phyloP scores from a whole-genome alignment of 106 monocot species.

The Acorus gramineus region DNA sequence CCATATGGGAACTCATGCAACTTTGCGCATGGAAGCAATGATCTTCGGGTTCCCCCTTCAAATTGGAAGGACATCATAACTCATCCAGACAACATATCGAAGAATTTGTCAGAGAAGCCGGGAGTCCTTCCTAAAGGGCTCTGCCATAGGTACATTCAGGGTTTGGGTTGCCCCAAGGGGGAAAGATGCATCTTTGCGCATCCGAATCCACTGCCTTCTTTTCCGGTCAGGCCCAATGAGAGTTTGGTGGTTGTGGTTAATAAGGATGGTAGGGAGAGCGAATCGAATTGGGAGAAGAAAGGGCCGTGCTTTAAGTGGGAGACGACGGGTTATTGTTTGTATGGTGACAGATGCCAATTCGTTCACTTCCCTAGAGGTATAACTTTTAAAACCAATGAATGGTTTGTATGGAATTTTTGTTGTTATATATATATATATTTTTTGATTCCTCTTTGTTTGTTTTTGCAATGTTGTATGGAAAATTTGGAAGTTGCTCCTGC shows the following conservation, averaged over 20 bases:
- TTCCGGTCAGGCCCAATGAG: no score
- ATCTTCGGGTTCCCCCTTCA: neutral
- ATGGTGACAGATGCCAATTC: neutral
- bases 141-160: no score
- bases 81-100: no score
- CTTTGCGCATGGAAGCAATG: constrained; percentile 2
- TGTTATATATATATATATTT: no score
- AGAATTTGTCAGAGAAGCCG: no score
- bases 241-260: no score
- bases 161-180: neutral
- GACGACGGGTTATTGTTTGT: neutral
- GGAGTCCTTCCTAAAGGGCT: neutral
- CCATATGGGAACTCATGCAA: constrained; percentile 1
- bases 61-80: constrained; percentile 2
- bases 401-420: no score
- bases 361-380: neutral
- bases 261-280: no score
- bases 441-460: no score
- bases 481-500: no score
- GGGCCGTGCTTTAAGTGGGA: neutral
- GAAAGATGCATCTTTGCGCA: neutral
- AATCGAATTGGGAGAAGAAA: neutral
- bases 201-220: no score
- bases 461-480: no score
- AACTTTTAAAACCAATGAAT: neutral